These are phyloP conservation scores for Fusarium dimerum DNA, from an alignment of 2,329 filamentous ascomycete genomes.

Conservation along the genomic window DNA sequence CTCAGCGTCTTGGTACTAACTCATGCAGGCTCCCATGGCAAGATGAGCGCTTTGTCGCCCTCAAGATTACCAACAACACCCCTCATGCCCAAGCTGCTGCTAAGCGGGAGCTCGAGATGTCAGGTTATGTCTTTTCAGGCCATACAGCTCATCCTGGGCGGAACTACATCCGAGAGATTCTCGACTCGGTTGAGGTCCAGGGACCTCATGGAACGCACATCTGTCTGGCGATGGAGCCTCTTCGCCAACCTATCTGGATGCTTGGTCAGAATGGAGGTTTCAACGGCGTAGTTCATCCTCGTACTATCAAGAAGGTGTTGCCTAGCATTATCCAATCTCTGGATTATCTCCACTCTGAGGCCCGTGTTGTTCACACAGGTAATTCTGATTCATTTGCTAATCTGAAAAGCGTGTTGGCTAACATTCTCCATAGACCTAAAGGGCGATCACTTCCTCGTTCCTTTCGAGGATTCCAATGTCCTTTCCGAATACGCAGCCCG, in stretches of 20 bases:
- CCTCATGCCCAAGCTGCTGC: constrained; percentile 23
- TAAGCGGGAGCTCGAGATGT: constrained; percentile 25
- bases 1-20: no score
- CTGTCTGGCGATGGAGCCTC: constrained; percentile 26
- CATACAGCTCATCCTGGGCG: constrained; percentile 23
- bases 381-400: neutral
- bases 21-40: constrained; percentile 24
- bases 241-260: constrained; percentile 30
- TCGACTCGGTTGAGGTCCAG: constrained; percentile 28
- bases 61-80: constrained; percentile 32
- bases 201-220: constrained; percentile 20
- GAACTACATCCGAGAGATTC: constrained; percentile 18
- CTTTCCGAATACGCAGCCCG: constrained; percentile 24
- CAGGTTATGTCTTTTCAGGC: constrained; percentile 23
- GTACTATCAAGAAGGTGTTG: constrained; percentile 28
- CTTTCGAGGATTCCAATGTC: constrained; percentile 24
- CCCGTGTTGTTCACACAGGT: constrained; percentile 43
- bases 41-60: constrained; percentile 26
- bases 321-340: constrained; percentile 39
- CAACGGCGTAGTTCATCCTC: constrained; percentile 19
- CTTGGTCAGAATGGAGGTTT: constrained; percentile 24
- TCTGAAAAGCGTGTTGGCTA: neutral
- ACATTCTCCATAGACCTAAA: constrained; percentile 21
- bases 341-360: constrained; percentile 42
- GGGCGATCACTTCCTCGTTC: constrained; percentile 28